phyloP scores from a whole-genome alignment of 2,329 filamentous ascomycete species.

The Triangularia setosa region DNA sequence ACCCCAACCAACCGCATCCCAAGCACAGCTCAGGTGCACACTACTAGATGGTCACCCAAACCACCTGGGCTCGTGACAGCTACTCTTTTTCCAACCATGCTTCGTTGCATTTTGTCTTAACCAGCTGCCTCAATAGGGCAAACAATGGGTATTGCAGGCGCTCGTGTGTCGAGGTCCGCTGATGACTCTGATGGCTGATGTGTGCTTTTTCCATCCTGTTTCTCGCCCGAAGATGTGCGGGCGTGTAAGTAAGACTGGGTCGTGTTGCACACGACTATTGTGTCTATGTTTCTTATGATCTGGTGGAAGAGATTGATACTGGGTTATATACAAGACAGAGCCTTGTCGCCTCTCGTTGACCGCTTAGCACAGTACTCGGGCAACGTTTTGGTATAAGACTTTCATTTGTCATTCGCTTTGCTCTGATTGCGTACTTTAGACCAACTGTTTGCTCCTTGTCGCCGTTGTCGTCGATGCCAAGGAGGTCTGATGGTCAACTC shows the following conservation, averaged over 20 bases:
- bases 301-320: neutral
- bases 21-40: constrained; percentile 25
- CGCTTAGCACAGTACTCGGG: constrained; percentile 6
- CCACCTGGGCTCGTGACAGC: constrained; percentile 23
- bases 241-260: constrained; percentile 12
- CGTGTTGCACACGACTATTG: constrained; percentile 18
- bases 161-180: constrained; percentile 18
- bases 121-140: constrained; percentile 12
- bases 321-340: neutral
- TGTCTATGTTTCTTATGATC: neutral
- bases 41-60: constrained; percentile 9
- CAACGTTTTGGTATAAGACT: neutral
- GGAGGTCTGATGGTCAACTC: neutral
- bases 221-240: neutral
- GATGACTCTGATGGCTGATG: constrained; percentile 23
- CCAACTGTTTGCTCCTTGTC: neutral
- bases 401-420: neutral
- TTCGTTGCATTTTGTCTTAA: neutral
- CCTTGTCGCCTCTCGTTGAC: neutral
- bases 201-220: constrained; percentile 1
- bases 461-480: neutral
- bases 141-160: constrained; percentile 4
- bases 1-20: neutral
- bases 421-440: neutral
- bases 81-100: constrained; percentile 5